Evolutionary conservation across 768 basidiomycete genomes (phyloP).

Genomic region (Calocybe cyanea): DNA sequence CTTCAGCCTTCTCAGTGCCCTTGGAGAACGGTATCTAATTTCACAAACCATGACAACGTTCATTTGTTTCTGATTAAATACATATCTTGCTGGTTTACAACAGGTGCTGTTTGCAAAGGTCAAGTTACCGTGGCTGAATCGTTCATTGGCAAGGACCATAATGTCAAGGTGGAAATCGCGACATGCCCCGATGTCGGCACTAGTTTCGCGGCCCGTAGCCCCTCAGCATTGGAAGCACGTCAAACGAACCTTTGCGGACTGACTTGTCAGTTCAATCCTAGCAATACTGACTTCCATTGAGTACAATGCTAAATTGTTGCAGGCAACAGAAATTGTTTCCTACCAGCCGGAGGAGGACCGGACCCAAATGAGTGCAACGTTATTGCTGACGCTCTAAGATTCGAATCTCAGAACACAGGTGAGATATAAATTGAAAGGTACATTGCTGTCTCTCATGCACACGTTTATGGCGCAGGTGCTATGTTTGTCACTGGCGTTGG

Average conservation of each 20-base stretch:
- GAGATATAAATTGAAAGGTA: conserved; percentile 6
- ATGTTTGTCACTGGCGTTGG: conserved; percentile 29
- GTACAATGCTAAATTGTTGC: too few species aligned
- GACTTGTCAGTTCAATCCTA: conserved; percentile 25
- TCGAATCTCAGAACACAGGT: conserved; percentile 43
- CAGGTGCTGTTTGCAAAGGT: conserved; percentile 18
- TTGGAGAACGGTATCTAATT: conserved; percentile 1
- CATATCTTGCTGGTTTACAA: not conserved
- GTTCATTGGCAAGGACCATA: conserved; percentile 37
- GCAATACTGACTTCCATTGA: too few species aligned
- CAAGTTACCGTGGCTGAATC: conserved; percentile 22
- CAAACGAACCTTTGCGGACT: conserved; percentile 41
- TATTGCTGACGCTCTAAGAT: conserved; percentile 46
- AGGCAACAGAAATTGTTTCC: conserved; percentile 44
- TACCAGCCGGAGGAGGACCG: conserved; percentile 42
- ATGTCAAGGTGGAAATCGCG: conserved; percentile 35
- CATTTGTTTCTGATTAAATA: not conserved
- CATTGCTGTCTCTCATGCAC: not conserved
- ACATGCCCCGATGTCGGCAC: conserved; percentile 26
- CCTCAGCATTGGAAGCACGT: conserved; percentile 17
- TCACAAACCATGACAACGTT: not conserved
- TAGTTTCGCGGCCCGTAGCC: conserved; percentile 4
- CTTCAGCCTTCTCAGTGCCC: conserved; percentile 3
- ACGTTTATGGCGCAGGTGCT: not conserved
- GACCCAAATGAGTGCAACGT: conserved; percentile 45